Base-by-base conservation (phyloP, 495 filamentous ascomycete species). In the Aspergillus incahuasiensis region DNA sequence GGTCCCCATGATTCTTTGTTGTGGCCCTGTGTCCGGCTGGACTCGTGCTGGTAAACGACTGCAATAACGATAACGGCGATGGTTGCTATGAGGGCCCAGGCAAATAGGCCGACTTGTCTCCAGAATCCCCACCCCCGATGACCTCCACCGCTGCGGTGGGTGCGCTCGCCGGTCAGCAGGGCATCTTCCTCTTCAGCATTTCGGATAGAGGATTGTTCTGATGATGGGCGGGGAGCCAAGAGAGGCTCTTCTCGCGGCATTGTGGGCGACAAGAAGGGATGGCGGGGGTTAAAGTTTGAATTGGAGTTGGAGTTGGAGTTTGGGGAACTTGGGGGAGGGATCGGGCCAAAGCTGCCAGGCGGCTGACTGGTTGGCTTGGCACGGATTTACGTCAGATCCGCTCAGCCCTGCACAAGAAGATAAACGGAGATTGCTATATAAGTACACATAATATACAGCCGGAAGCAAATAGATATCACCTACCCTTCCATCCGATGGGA, bases 11-110 rank as follows among this genome's bases (percentile, higher is more conserved):
- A 49, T 48, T 59, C 55, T 38, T 62, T 65, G 11, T 56, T 44
- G 48, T 60, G 41, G 41, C 59, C 40, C 40, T 62, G 60, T n/a
- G 56, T 61, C 44, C 67, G 64, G 24, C 68, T 73, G 32, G 79
- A 66, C 52, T 83, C 74, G 65, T 91, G 84, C 61, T 91, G 87
- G 60, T 83, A 85, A 39, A 90, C 68, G 9, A 90, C 86, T 5
- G 86, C 87, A 19, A 92, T 76, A 15, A 92, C 76, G 46, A 94
- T 80, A 7, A 92, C 85, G 22, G 78, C 81, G 19, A 86, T 81
- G 0, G 92, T 97, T 6, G 92, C 95, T n/a, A 94, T 65, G 13
- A 95, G 61, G 15, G 92, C 92, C 92, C 94, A 98, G 21, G 81
- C 71, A 59, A 96, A 91, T 38, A 96, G 68, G 5, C 86, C 83